phyloP scores from a whole-genome alignment of 2,329 filamentous ascomycete genomes.

The Epicoccum nigrum region DNA sequence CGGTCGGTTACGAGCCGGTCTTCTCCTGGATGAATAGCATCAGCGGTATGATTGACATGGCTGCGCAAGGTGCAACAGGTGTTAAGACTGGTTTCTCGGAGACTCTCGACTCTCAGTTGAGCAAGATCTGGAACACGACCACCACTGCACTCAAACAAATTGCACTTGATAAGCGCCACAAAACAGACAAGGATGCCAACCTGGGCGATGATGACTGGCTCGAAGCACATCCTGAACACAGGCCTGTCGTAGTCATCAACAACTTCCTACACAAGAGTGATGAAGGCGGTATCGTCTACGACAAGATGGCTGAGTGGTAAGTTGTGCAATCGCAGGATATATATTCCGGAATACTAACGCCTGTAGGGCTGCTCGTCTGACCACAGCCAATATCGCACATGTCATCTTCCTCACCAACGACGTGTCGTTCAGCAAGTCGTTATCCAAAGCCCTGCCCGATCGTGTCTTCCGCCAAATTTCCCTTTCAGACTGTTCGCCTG shows the following conservation, averaged over 20 bases:
- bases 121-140: constrained; percentile 87
- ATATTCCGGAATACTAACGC: constrained; percentile 12
- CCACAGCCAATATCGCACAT: constrained; percentile 87
- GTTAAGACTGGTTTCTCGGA: constrained; percentile 95
- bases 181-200: constrained; percentile 73
- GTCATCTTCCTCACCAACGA: constrained; percentile 94
- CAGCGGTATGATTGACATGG: constrained; percentile 89
- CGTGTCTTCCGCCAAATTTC: constrained; percentile 87
- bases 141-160: constrained; percentile 79
- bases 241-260: constrained; percentile 86
- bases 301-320: constrained; percentile 73
- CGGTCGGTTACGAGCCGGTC: constrained; percentile 89
- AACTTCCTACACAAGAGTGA: constrained; percentile 83
- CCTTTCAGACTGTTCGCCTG: constrained; percentile 80
- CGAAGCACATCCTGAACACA: constrained; percentile 82
- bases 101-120: constrained; percentile 85
- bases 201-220: constrained; percentile 85
- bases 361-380: constrained; percentile 73
- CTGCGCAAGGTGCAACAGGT: constrained; percentile 90
- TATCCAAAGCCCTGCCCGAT: constrained; percentile 87
- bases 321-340: constrained; percentile 11
- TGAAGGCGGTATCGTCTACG: constrained; percentile 56
- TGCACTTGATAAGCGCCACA: constrained; percentile 71
- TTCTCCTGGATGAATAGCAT: constrained; percentile 98
- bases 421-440: constrained; percentile 82